Evolutionary conservation across 1,139 yeast genomes (phyloP).

Genomic region (Suhomyces chickasaworum): DNA sequence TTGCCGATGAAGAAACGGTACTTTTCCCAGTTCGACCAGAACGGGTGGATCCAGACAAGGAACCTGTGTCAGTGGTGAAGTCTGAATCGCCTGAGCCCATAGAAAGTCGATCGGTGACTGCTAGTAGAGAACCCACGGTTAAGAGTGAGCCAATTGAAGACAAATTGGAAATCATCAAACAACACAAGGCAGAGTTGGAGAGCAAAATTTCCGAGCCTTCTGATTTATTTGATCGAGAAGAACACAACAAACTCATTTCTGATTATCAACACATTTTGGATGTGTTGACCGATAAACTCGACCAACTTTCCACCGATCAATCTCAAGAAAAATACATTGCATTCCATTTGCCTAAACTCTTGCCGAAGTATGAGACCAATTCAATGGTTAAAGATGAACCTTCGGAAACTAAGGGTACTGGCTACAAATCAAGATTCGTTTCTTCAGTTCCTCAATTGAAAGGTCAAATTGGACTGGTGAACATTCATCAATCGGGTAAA

Average conservation of each 20-base stretch:
- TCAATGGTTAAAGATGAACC: conserved; percentile 16
- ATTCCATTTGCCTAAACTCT: conserved; percentile 69
- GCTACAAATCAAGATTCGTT: conserved; percentile 8
- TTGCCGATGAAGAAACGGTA: conserved; percentile 49
- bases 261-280: conserved; percentile 38
- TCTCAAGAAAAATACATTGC: conserved; percentile 43
- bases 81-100: conserved; percentile 31
- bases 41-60: conserved; percentile 31
- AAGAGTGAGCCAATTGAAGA: conserved; percentile 37
- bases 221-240: conserved; percentile 35
- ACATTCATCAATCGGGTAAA: conserved; percentile 81
- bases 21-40: conserved; percentile 49
- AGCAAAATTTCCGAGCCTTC: conserved; percentile 33
- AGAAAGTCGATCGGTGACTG: conserved; percentile 22
- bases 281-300: conserved; percentile 29
- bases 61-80: conserved; percentile 12
- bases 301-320: conserved; percentile 22
- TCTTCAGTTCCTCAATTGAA: conserved; percentile 7
- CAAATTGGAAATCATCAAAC: conserved; percentile 31
- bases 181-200: conserved; percentile 34
- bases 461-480: conserved; percentile 72
- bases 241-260: conserved; percentile 30
- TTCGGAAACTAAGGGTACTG: conserved; percentile 11
- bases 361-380: conserved; percentile 58
- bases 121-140: conserved; percentile 34